These are phyloP conservation scores for Cenchrus americanus DNA, from an alignment of 176 grass and related monocot species.

Conservation along the genomic window DNA sequence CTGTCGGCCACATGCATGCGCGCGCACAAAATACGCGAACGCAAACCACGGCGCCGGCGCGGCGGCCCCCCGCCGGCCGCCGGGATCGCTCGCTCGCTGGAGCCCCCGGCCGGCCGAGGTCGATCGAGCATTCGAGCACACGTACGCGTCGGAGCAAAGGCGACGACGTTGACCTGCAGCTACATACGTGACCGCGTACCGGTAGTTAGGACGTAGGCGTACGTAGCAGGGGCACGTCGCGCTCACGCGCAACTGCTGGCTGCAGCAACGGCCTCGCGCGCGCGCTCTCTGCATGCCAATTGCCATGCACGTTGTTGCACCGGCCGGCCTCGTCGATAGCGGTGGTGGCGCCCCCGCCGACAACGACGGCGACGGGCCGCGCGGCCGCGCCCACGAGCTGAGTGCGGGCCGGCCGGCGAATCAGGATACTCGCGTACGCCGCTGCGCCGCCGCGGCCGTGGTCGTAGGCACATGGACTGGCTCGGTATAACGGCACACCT, in stretches of 20 bases:
- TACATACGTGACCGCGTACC: background rate
- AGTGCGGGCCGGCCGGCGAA: background rate
- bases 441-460: background rate
- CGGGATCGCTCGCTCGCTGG: background rate
- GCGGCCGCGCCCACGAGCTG: background rate
- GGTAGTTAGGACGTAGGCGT: background rate
- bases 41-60: background rate
- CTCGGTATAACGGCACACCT: no score
- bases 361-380: background rate
- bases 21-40: no score
- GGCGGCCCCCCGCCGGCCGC: background rate
- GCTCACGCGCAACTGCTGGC: background rate
- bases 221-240: background rate
- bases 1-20: constrained; percentile 38
- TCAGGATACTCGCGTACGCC: background rate
- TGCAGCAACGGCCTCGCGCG: background rate
- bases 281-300: background rate
- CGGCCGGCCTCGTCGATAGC: background rate
- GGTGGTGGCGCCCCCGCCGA: background rate
- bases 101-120: no score
- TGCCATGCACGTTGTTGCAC: no score
- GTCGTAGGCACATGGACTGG: constrained; percentile 1
- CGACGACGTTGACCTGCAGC: background rate
- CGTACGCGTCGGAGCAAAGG: background rate
- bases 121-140: no score